Evolutionary conservation across 2,329 filamentous ascomycete genomes (phyloP), one percentile per base, ranked within the genome.

Genomic region (Plectosphaerella sp.): DNA sequence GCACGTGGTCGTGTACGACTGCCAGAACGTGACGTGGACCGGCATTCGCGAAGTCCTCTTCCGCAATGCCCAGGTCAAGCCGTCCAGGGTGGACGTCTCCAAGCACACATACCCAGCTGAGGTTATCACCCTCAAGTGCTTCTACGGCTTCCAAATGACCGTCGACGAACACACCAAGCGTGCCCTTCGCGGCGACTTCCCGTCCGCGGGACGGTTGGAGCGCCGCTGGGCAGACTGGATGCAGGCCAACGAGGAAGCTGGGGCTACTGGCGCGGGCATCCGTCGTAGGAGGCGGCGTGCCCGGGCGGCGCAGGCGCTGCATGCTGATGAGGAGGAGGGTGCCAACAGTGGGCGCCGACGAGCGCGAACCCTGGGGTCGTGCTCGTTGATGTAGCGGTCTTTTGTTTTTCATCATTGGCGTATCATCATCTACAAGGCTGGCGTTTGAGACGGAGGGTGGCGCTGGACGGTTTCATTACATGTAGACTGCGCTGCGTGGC

Each of bases 191-290:
- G 90, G 90, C 7, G 89, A 96, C 56, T 80, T 91, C 53, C 75
- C 78, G 0, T 79, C 88, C 1, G 94, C 94, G 1, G 79, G 78
- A 37, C 77, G 89, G n/a, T 76, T 97, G 18, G 92, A 96, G 74
- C 80, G 86, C 57, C 95, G 93, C 67, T 97, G 93, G 93, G 87
- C 88, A 0, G 88, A 95, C 51, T 96, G 91, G 67, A 97, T 97
- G 91, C 89, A 95, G 72, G 86, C 89, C 15, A 89, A 83, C 48
- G 91, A 96, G 67, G 93, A 97, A 66, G 89, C 88, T 0, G 88
- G 87, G 3, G 80, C 81, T 3, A 76, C 73, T 2, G 90, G 87
- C 2, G 79, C 78, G 1, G 84, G 88, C 6, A 75, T 80, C 3
- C 78, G 91, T 50, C 77, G 91, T 50, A 76, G 92, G 53, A 77